These are phyloP conservation scores for Corchorus olitorius DNA, from an alignment of 345 rosid genomes.

Conservation along the genomic window DNA sequence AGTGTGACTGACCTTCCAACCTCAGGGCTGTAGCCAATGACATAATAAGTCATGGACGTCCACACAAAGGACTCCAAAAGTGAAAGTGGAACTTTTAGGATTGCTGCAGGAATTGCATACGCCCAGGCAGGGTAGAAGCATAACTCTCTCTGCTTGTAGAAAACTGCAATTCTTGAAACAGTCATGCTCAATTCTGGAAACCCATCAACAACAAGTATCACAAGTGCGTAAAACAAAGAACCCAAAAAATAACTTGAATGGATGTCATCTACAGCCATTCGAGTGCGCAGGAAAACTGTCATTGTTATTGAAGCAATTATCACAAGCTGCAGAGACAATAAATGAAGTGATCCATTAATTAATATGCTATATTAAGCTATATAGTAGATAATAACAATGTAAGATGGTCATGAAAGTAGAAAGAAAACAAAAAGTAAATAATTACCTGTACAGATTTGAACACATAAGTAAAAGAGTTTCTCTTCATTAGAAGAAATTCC, in stretches of 20 bases:
- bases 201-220: conserved; percentile 58
- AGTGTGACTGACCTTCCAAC: conserved; percentile 37
- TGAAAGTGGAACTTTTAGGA: conserved; percentile 48
- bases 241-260: conserved; percentile 42
- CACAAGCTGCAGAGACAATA: conserved; percentile 35
- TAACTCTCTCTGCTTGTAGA: conserved; percentile 72
- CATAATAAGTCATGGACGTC: conserved; percentile 66
- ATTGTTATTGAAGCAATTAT: conserved; percentile 50
- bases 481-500: conserved; percentile 63
- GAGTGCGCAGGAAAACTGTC: conserved; percentile 57
- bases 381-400: background rate
- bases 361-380: background rate
- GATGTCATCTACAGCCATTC: conserved; percentile 36
- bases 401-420: background rate
- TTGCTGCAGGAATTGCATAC: conserved; percentile 55
- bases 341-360: background rate
- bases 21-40: conserved; percentile 71
- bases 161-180: conserved; percentile 63
- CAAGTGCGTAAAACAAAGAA: conserved; percentile 52
- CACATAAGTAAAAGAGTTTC: conserved; percentile 54
- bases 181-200: conserved; percentile 64
- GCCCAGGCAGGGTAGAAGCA: conserved; percentile 78
- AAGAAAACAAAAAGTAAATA: background rate
- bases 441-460: conserved; percentile 60
- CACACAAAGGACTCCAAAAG: conserved; percentile 50